Conservation (phyloP, 768 basidiomycete species). For the Xerocomus brunneocitrinus region DNA sequence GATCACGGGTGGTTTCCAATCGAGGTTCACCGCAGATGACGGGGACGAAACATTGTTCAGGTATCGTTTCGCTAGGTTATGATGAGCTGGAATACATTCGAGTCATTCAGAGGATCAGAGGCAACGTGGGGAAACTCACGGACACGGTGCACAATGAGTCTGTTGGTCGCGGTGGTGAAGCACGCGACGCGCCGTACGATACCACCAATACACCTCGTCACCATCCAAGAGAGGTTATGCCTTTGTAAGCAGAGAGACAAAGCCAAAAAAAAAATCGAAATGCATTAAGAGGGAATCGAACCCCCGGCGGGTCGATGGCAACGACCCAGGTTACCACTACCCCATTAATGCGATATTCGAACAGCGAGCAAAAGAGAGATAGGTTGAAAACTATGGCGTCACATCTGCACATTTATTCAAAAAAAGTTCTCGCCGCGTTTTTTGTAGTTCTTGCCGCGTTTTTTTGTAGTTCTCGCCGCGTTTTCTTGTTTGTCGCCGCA, state of each 20-base stretch:
- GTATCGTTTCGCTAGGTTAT: constrained; percentile 1
- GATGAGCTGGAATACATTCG: constrained; percentile 1
- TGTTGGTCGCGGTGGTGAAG: not conserved
- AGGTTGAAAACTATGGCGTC: too few species aligned
- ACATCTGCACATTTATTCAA: too few species aligned
- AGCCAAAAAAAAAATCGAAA: not conserved
- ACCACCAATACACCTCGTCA: not conserved
- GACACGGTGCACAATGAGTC: not conserved
- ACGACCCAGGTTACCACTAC: constrained; percentile 67
- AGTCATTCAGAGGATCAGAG: not conserved
- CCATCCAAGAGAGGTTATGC: not conserved
- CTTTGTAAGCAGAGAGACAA: not conserved
- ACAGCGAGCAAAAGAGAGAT: not conserved
- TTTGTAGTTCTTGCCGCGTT: too few species aligned
- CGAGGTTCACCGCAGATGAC: not conserved
- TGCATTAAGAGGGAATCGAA: constrained; percentile 88
- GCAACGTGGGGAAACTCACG: constrained; percentile 10
- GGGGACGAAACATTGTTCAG: constrained; percentile 3
- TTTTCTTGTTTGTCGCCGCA: too few species aligned
- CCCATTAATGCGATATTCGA: constrained; percentile 42
- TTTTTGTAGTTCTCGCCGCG: too few species aligned
- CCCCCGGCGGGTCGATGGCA: constrained; percentile 83
- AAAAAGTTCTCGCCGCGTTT: too few species aligned
- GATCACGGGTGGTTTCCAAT: not conserved
- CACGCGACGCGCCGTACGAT: not conserved